phyloP scores from a whole-genome alignment of 495 filamentous ascomycete species.

The Penicillium canescens region DNA sequence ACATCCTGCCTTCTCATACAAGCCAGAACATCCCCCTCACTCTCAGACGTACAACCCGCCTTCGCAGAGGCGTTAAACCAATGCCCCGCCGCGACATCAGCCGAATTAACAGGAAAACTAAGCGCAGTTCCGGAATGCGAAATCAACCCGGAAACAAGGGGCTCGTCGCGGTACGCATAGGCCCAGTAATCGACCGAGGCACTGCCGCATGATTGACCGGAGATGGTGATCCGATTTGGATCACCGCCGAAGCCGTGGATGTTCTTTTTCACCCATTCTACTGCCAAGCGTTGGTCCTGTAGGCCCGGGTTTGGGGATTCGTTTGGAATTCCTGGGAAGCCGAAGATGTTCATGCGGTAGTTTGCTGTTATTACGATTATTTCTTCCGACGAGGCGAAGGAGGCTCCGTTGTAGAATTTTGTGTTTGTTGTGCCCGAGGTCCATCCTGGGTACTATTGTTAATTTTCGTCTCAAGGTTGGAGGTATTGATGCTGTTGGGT shows the following conservation, averaged over 20 bases:
- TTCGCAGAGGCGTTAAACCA: conserved; percentile 42
- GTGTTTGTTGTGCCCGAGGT: conserved; percentile 19
- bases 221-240: conserved; percentile 53
- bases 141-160: conserved; percentile 47
- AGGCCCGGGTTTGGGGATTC: conserved; percentile 39
- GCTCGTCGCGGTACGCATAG: conserved; percentile 44
- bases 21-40: conserved; percentile 21
- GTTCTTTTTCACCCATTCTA: conserved; percentile 63
- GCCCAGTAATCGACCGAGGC: conserved; percentile 52
- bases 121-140: conserved; percentile 54
- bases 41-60: conserved; percentile 36
- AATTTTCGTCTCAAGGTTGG: too few species aligned
- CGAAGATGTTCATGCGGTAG: conserved; percentile 53
- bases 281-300: conserved; percentile 44
- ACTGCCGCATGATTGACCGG: conserved; percentile 52
- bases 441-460: background rate
- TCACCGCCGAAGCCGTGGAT: conserved; percentile 55
- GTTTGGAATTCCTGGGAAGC: conserved; percentile 47
- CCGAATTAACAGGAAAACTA: conserved; percentile 36
- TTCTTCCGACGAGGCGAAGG: conserved; percentile 36
- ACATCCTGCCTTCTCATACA: conserved; percentile 47
- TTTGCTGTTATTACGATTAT: conserved; percentile 47
- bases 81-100: conserved; percentile 14
- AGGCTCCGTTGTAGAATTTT: conserved; percentile 42
- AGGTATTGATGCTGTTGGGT: too few species aligned